Percentiles rank a stretch among this genome's conserved stretches.
phyloP scores from a whole-genome alignment of 2,329 filamentous ascomycete genomes.

The Teratosphaeriaceae sp. region DNA sequence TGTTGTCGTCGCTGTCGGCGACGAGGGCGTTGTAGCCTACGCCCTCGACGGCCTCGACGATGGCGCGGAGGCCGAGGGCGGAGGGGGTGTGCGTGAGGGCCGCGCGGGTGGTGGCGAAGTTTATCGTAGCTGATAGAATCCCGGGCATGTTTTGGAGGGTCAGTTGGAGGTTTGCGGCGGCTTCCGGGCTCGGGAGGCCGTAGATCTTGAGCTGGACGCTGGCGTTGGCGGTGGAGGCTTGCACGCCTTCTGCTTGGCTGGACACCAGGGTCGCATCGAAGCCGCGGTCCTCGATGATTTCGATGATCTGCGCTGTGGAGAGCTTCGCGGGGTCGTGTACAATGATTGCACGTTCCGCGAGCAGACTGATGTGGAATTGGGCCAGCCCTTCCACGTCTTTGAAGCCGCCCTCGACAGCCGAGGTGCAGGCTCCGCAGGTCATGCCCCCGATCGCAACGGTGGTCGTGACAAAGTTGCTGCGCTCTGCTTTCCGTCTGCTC shows the following conservation, averaged over 20 bases:
- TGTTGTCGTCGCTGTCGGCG: constrained; percentile 89
- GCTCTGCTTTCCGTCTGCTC: constrained; percentile 33
- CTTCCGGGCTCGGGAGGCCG: constrained; percentile 64
- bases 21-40: constrained; percentile 82
- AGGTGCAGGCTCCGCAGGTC: constrained; percentile 96
- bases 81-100: constrained; percentile 66
- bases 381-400: constrained; percentile 67
- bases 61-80: constrained; percentile 67
- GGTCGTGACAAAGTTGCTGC: constrained; percentile 53
- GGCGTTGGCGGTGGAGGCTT: constrained; percentile 47
- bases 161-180: constrained; percentile 66
- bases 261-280: constrained; percentile 83
- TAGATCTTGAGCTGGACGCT: constrained; percentile 77
- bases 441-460: constrained; percentile 91
- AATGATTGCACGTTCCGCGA: constrained; percentile 86
- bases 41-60: constrained; percentile 78
- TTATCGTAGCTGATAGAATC: constrained; percentile 66
- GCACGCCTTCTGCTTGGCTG: constrained; percentile 55
- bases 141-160: constrained; percentile 60
- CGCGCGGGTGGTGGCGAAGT: constrained; percentile 65
- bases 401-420: constrained; percentile 80
- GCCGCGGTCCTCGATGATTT: constrained; percentile 81
- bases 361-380: constrained; percentile 89
- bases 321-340: constrained; percentile 71
- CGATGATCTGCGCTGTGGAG: constrained; percentile 64